Evolutionary conservation across 768 basidiomycete genomes (phyloP).

Genomic region (Boletus barrowsii): DNA sequence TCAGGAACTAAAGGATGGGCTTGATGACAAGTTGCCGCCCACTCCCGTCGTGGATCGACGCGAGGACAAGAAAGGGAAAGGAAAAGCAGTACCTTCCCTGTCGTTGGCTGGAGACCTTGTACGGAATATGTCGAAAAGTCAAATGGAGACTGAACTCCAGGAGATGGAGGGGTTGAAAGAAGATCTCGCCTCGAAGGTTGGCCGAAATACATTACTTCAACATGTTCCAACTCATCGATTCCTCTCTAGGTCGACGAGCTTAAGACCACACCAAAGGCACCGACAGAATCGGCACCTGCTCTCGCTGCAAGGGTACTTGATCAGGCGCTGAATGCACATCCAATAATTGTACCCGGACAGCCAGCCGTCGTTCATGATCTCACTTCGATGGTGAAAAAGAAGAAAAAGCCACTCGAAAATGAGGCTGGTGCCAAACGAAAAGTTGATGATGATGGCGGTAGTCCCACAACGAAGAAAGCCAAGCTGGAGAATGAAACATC

Average conservation of each 20-base stretch:
- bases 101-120: slow-evolving; percentile 46
- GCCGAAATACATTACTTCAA: neutral
- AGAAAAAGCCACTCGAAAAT: slow-evolving; percentile 53
- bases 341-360: slow-evolving; percentile 33
- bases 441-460: slow-evolving; percentile 56
- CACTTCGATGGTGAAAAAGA: slow-evolving; percentile 83
- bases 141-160: slow-evolving; percentile 75
- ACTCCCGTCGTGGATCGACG: slow-evolving; percentile 33
- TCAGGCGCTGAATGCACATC: slow-evolving; percentile 54
- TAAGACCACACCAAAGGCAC: slow-evolving; percentile 72
- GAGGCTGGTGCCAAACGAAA: slow-evolving; percentile 59
- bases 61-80: slow-evolving; percentile 62
- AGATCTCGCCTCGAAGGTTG: slow-evolving; percentile 82
- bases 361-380: slow-evolving; percentile 69
- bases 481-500: slow-evolving; percentile 44
- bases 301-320: slow-evolving; percentile 70
- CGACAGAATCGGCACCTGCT: slow-evolving; percentile 60
- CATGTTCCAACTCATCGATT: neutral
- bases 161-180: slow-evolving; percentile 73
- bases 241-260: slow-evolving; percentile 78
- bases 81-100: slow-evolving; percentile 55
- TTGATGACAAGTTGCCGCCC: slow-evolving; percentile 32
- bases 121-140: slow-evolving; percentile 64
- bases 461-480: slow-evolving; percentile 57
- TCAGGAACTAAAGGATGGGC: slow-evolving; percentile 50